Base-by-base conservation (phyloP, 805 yeast species). In the Ogataea pignaliae region DNA sequence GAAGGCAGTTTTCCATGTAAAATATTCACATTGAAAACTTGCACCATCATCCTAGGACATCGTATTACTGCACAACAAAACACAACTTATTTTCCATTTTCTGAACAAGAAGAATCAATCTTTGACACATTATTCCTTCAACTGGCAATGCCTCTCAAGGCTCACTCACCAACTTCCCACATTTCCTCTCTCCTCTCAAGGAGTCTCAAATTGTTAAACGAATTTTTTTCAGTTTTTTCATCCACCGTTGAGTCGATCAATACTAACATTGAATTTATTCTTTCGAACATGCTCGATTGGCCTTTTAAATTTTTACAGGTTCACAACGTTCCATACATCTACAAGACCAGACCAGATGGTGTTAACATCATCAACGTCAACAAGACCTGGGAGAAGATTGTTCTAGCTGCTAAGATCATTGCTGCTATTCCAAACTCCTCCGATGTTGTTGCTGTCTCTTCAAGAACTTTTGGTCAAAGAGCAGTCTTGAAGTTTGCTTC, bases 401-500 rank as follows among this genome's bases (percentile, higher is more conserved):
- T 91, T 58, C 81, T 93, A 73, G 99, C 99, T 70, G 99, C 99
- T 65, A 93, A 97, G 81, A 87, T 91, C 78, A 89, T 93, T 70
- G 99, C 98, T 73, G 96, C 99, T 68, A 85, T 93, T 64, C 99
- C 99, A 79, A 88, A 89, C 85, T 81, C 98, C 60, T 81, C 91
- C 61, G 99, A 93, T 71, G 96, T 93, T 70, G 98, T 90, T 72
- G 98, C 96, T 66, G 88, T 95, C 69, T 90, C 98, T 59, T 88
- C 98, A 66, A 91, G 98, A 83, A 90, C 97, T 66, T 91, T 87
- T 79, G 99, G 99, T 71, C 99, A 93, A 82, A 93, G 99, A 83
- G 99, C 99, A 70, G 99, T 91, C 63, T 85, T 93, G 76, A 93
- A 93, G 82, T 93, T 85, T 71, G 97, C 99, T 71, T 88, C 97